Evolutionary conservation across 345 rosid species (phyloP).

Genomic region (Sonneratia caseolaris): DNA sequence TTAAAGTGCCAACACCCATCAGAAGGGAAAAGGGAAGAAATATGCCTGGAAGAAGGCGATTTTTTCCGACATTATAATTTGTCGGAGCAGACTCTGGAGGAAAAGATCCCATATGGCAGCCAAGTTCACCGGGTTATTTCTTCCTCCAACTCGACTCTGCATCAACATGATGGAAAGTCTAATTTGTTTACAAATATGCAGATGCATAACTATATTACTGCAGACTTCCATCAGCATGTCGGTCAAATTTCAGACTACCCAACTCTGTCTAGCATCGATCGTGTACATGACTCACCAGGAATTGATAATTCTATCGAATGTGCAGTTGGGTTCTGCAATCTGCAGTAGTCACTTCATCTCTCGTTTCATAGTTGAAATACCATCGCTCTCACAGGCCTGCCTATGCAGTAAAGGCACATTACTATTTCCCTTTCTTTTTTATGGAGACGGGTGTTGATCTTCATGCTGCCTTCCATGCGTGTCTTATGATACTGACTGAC

Average conservation of each 20-base stretch:
- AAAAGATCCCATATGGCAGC: conserved; percentile 17
- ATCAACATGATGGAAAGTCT: conserved; percentile 14
- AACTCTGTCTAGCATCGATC: conserved; percentile 35
- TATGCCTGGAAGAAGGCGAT: conserved; percentile 29
- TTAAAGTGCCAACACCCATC: conserved; percentile 23
- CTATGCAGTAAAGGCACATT: no score
- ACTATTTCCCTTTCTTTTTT: no score
- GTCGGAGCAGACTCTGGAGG: conserved; percentile 24
- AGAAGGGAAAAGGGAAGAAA: conserved; percentile 33
- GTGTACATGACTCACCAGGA: background rate
- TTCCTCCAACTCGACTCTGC: conserved; percentile 19
- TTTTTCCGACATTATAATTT: conserved; percentile 24
- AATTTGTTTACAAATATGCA: conserved; percentile 24
- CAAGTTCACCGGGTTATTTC: conserved; percentile 20
- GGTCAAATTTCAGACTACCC: conserved; percentile 42
- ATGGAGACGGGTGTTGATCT: background rate
- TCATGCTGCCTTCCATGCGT: background rate
- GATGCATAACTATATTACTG: conserved; percentile 14
- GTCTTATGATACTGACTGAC: background rate
- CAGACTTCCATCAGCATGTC: conserved; percentile 25
- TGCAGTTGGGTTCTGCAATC: background rate
- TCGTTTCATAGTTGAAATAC: no score
- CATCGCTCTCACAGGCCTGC: background rate
- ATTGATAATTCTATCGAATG: background rate
- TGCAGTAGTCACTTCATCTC: no score